phyloP scores from a whole-genome alignment of 106 monocot genomes.

The Allium sativum region DNA sequence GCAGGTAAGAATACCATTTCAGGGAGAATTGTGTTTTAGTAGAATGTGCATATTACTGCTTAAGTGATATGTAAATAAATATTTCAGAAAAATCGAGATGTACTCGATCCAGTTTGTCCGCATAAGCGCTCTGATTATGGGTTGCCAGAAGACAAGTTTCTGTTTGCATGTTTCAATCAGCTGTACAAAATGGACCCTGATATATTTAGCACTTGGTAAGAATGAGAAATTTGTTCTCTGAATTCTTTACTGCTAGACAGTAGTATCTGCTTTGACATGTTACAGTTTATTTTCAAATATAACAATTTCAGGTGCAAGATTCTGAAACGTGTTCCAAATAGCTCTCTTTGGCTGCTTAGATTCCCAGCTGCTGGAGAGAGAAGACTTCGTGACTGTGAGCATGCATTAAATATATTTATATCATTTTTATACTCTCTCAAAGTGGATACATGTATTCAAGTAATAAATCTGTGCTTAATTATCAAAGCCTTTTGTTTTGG shows the following conservation, averaged over 20 bases:
- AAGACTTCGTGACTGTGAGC: conserved; percentile 75
- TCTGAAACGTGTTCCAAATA: conserved; percentile 87
- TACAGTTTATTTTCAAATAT: no score
- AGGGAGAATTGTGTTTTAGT: background rate
- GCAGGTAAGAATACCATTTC: conserved; percentile 32
- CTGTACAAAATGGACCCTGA: conserved; percentile 99
- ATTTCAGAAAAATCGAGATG: conserved; percentile 75
- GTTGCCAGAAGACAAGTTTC: conserved; percentile 86
- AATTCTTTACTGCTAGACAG: no score
- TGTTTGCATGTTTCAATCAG: conserved; percentile 98
- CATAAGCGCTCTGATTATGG: conserved; percentile 95
- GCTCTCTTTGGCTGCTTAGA: conserved; percentile 82
- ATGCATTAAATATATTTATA: background rate
- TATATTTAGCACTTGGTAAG: conserved; percentile 85
- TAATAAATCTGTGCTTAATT: no score
- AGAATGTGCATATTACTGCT: background rate
- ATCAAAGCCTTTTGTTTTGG: background rate
- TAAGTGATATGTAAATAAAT: background rate
- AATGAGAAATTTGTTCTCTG: background rate
- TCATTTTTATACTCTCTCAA: background rate
- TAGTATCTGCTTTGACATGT: no score
- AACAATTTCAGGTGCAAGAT: conserved; percentile 76
- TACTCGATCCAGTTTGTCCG: conserved; percentile 48
- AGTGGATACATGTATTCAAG: background rate
- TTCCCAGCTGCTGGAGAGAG: conserved; percentile 93